Percentiles rank a stretch among this genome's conserved stretches.
Conservation (phyloP, 441 rosid genomes). For the Metrosideros polymorpha region DNA sequence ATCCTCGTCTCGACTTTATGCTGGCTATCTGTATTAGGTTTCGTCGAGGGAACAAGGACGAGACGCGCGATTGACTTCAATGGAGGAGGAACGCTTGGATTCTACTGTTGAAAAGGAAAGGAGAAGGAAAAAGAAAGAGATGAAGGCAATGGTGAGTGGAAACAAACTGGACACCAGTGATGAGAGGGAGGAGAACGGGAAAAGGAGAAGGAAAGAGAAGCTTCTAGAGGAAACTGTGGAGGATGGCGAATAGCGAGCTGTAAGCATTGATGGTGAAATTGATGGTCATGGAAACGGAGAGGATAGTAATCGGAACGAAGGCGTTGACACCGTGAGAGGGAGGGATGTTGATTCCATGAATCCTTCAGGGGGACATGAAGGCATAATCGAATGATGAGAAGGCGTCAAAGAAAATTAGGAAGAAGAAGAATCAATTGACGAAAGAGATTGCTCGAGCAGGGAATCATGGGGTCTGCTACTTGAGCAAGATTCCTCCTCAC, state of each 20-base stretch:
- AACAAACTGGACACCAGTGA: background rate
- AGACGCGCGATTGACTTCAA: background rate
- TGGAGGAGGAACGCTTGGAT: background rate
- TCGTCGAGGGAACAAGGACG: background rate
- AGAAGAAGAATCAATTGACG: slow-evolving; percentile 23
- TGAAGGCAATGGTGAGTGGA: background rate
- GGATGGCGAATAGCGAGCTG: background rate
- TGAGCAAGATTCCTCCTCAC: slow-evolving; percentile 84
- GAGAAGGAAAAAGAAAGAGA: background rate
- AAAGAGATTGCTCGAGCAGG: slow-evolving; percentile 50
- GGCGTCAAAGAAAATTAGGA: background rate
- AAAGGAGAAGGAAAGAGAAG: background rate
- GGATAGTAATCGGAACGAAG: background rate
- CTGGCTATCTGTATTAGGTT: background rate
- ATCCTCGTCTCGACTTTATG: background rate
- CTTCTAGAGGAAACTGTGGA: background rate
- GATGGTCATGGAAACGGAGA: background rate
- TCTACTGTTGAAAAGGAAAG: background rate
- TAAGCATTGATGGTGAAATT: background rate
- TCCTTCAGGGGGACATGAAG: background rate
- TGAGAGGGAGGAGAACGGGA: background rate
- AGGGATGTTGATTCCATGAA: background rate
- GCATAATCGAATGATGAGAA: background rate
- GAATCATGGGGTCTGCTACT: slow-evolving; percentile 71
- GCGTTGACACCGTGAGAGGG: background rate